Evolutionary conservation across 2,329 filamentous ascomycete species (phyloP).

Genomic region (Pseudocercospora macadamiae): DNA sequence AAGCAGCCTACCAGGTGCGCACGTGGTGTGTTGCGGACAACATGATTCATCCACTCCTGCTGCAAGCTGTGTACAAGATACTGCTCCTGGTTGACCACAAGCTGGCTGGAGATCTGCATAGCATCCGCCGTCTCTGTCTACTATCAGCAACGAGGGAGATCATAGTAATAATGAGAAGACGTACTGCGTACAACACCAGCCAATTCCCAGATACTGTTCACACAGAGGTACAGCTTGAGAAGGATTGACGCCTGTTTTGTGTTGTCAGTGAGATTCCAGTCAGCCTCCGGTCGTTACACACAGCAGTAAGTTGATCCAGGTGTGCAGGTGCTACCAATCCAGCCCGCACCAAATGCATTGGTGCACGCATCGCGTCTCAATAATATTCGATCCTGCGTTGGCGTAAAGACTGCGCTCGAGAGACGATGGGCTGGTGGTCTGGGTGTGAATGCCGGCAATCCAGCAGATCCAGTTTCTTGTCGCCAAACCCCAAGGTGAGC

Average conservation of each 20-base stretch:
- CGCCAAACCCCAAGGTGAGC: too few relatives aligned
- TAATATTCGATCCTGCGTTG: too few relatives aligned
- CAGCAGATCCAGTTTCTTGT: too few relatives aligned
- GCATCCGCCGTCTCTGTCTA: slow-evolving; percentile 11
- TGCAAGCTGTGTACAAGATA: slow-evolving; percentile 13
- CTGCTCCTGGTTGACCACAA: slow-evolving; percentile 18
- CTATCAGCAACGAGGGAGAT: not conserved
- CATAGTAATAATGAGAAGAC: not conserved
- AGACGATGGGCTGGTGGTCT: too few relatives aligned
- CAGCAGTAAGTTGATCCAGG: slow-evolving; percentile 21
- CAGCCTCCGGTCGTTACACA: slow-evolving; percentile 3
- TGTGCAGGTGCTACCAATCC: slow-evolving; percentile 11
- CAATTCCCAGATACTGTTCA: slow-evolving; percentile 7
- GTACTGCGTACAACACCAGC: slow-evolving; percentile 19
- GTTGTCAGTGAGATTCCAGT: not conserved
- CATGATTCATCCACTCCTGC: slow-evolving; percentile 16
- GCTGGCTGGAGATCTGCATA: slow-evolving; percentile 15
- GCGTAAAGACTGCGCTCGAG: too few relatives aligned
- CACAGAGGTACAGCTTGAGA: slow-evolving; percentile 4
- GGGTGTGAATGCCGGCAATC: too few relatives aligned
- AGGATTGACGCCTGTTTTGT: not conserved
- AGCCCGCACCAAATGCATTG: slow-evolving; percentile 15
- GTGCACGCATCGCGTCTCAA: slow-evolving; percentile 13
- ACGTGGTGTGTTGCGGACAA: slow-evolving; percentile 19
- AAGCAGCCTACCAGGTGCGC: slow-evolving; percentile 11